Evolutionary conservation across 2,329 filamentous ascomycete species (phyloP).

Genomic region (Fusarium proliferatum): DNA sequence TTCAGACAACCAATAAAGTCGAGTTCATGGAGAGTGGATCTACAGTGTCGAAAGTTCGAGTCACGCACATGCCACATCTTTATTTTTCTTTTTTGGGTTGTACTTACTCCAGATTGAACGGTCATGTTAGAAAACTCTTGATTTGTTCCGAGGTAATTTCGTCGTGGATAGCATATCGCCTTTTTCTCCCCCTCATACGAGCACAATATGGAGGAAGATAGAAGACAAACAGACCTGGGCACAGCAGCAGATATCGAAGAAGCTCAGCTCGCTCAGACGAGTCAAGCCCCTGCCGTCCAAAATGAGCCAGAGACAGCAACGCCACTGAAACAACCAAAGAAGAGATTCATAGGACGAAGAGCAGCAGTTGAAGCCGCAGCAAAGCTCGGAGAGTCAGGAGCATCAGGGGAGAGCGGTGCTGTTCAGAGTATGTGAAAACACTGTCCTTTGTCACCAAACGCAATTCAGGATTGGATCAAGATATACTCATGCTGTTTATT

Average conservation of each 20-base stretch:
- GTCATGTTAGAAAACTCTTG: neutral
- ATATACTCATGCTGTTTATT: constrained; percentile 22
- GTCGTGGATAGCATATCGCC: neutral
- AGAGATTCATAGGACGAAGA: constrained; percentile 88
- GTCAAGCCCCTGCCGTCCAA: constrained; percentile 26
- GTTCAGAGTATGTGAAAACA: constrained; percentile 61
- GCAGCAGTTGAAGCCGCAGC: constrained; percentile 73
- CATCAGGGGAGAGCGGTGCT: constrained; percentile 47
- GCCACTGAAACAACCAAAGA: constrained; percentile 79
- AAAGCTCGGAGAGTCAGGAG: constrained; percentile 51
- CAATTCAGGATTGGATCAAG: neutral
- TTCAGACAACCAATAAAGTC: constrained; percentile 29
- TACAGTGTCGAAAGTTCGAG: constrained; percentile 35
- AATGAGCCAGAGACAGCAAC: constrained; percentile 50
- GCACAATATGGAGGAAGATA: constrained; percentile 77
- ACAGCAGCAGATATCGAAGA: constrained; percentile 74
- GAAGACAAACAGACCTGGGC: constrained; percentile 76
- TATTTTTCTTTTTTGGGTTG: constrained; percentile 25
- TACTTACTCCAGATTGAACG: neutral
- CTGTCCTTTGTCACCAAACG: neutral
- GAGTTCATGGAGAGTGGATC: constrained; percentile 31
- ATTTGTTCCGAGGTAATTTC: neutral
- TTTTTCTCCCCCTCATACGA: neutral
- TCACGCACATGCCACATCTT: constrained; percentile 32
- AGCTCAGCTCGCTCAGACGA: constrained; percentile 51